Percentiles rank a stretch among this genome's conserved stretches.
These are phyloP conservation scores for Crataegus laevigata DNA, from an alignment of 306 rosid species.

Conservation along the genomic window DNA sequence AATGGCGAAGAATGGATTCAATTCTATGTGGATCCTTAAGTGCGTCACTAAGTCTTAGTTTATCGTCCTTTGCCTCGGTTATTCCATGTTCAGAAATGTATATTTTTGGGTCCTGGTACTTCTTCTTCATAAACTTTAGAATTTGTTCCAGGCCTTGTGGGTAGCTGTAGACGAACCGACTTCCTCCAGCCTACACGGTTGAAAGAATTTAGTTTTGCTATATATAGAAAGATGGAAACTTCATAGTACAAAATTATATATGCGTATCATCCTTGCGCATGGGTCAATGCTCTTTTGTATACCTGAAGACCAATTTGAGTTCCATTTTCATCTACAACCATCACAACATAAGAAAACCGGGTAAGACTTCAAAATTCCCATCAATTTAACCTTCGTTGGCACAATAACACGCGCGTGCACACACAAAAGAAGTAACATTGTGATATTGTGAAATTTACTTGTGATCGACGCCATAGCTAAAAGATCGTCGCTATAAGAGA, in stretches of 20 bases:
- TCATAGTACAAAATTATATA: neutral
- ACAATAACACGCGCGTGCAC: neutral
- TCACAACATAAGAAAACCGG: neutral
- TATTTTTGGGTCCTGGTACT: conserved; percentile 11
- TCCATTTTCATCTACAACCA: neutral
- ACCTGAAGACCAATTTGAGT: neutral
- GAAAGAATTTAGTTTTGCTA: neutral
- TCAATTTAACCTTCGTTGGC: neutral
- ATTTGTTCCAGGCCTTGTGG: conserved; percentile 18
- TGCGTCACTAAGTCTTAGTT: neutral
- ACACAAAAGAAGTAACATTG: neutral
- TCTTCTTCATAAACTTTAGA: conserved; percentile 7
- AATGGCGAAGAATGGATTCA: conserved; percentile 6
- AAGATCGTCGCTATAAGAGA: neutral
- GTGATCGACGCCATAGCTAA: neutral
- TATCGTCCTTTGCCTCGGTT: neutral
- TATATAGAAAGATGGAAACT: neutral
- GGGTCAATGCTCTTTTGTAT: neutral
- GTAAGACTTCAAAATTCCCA: neutral
- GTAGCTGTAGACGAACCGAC: conserved; percentile 4
- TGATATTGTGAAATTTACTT: neutral
- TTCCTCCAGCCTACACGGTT: neutral
- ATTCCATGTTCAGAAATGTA: conserved; percentile 15
- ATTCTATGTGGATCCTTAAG: conserved; percentile 20
- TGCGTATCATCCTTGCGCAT: neutral